These are phyloP conservation scores for Lepidium sativum DNA, from an alignment of 345 rosid species.

Conservation along the genomic window DNA sequence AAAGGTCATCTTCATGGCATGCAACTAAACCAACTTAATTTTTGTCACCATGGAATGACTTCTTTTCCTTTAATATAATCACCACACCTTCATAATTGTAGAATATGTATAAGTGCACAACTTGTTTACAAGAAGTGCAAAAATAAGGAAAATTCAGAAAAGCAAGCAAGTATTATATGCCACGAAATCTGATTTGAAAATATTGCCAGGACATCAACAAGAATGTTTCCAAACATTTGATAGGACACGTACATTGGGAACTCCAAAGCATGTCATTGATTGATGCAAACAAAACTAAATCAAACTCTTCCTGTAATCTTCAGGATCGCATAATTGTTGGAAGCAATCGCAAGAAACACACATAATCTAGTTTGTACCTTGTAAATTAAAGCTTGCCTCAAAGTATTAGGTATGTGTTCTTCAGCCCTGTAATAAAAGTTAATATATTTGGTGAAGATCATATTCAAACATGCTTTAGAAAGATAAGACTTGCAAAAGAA, in stretches of 20 bases:
- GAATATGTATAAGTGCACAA: conserved; percentile 17
- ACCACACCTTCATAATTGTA: conserved; percentile 82
- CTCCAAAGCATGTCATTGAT: conserved; percentile 65
- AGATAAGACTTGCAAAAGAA: background rate
- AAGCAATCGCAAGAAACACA: conserved; percentile 9
- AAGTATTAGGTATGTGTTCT: conserved; percentile 88
- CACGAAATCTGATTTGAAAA: conserved; percentile 1
- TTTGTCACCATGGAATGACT: conserved; percentile 66
- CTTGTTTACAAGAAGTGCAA: conserved; percentile 17
- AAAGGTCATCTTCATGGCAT: conserved; percentile 2
- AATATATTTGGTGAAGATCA: conserved; percentile 3
- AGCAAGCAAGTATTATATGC: conserved; percentile 13
- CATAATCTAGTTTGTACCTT: conserved; percentile 39
- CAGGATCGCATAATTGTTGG: conserved; percentile 4
- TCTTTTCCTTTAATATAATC: conserved; percentile 81
- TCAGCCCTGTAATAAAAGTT: conserved; percentile 56
- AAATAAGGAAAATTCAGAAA: background rate
- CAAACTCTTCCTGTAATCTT: conserved; percentile 5
- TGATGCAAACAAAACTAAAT: background rate
- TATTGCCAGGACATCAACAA: background rate
- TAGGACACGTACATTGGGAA: conserved; percentile 55
- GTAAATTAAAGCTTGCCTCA: conserved; percentile 88
- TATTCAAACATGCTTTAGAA: background rate
- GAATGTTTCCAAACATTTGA: background rate
- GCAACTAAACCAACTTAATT: conserved; percentile 10